phyloP scores from a whole-genome alignment of 805 yeast species.

The Lipomyces japonicus region DNA sequence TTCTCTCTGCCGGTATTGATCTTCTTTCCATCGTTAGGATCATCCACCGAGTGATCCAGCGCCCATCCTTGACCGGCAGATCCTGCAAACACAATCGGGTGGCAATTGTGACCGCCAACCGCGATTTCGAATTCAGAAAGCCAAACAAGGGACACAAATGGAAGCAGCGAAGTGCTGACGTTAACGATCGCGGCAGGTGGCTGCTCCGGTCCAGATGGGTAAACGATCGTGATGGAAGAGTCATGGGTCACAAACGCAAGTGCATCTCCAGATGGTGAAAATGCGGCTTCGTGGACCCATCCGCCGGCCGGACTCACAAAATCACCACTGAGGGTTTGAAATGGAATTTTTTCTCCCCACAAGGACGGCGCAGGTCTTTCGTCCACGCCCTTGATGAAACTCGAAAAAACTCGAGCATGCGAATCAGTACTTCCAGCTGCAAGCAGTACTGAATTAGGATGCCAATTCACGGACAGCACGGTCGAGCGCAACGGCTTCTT shows the following conservation, averaged over 20 bases:
- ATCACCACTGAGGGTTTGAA: constrained; percentile 86
- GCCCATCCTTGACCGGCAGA: constrained; percentile 54
- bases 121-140: constrained; percentile 61
- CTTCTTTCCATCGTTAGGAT: constrained; percentile 40
- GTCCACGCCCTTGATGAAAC: constrained; percentile 85
- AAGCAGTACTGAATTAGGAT: constrained; percentile 81
- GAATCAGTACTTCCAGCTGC: constrained; percentile 94
- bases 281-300: constrained; percentile 88
- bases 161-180: constrained; percentile 66
- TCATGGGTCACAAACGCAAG: constrained; percentile 85
- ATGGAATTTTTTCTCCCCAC: constrained; percentile 96
- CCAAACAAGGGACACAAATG: constrained; percentile 75
- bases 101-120: constrained; percentile 90
- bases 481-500: constrained; percentile 92
- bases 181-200: constrained; percentile 60
- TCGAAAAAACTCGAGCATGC: constrained; percentile 82
- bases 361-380: constrained; percentile 70
- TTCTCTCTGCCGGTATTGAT: constrained; percentile 48
- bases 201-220: constrained; percentile 63
- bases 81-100: constrained; percentile 81
- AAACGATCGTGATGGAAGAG: constrained; percentile 73
- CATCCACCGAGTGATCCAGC: constrained; percentile 60
- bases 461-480: constrained; percentile 82
- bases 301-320: constrained; percentile 66
- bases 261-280: constrained; percentile 73